Evolutionary conservation across 2,329 filamentous ascomycete species (phyloP).

Genomic region (Niveomyces coronatus): DNA sequence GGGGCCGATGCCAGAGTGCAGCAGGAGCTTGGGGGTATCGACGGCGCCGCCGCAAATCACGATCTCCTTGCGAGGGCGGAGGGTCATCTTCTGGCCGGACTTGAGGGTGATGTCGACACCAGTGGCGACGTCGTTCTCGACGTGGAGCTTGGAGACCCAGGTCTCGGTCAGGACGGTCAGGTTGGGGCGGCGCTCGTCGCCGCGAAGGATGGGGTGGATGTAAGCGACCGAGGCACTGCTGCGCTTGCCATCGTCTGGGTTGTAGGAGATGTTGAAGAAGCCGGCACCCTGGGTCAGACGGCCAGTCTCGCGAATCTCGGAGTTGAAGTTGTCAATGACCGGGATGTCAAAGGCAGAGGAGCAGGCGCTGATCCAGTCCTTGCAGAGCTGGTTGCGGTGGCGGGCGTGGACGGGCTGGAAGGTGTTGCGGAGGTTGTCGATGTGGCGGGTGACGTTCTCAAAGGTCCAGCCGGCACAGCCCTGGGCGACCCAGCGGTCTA

Average conservation of each 20-base stretch:
- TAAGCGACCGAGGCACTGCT: conserved; percentile 86
- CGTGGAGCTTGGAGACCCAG: conserved; percentile 75
- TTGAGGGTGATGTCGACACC: conserved; percentile 58
- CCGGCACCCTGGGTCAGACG: conserved; percentile 67
- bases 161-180: conserved; percentile 79
- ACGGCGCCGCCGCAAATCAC: conserved; percentile 72
- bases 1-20: conserved; percentile 48
- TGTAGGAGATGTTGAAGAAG: conserved; percentile 87
- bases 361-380: conserved; percentile 81
- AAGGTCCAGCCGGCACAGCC: conserved; percentile 83
- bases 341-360: conserved; percentile 71
- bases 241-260: conserved; percentile 75
- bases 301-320: conserved; percentile 65
- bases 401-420: conserved; percentile 77
- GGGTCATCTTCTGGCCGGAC: conserved; percentile 39
- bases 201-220: conserved; percentile 80
- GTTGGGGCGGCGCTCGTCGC: conserved; percentile 73
- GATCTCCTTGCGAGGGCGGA: conserved; percentile 63
- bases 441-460: conserved; percentile 68
- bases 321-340: conserved; percentile 76
- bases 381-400: conserved; percentile 82
- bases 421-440: conserved; percentile 82
- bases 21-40: conserved; percentile 62
- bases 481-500: conserved; percentile 70
- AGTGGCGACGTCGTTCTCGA: conserved; percentile 58